Percentiles rank a stretch among this genome's conserved stretches.
These are phyloP conservation scores for Clausena lansium DNA, from an alignment of 345 rosid genomes.

Conservation along the genomic window DNA sequence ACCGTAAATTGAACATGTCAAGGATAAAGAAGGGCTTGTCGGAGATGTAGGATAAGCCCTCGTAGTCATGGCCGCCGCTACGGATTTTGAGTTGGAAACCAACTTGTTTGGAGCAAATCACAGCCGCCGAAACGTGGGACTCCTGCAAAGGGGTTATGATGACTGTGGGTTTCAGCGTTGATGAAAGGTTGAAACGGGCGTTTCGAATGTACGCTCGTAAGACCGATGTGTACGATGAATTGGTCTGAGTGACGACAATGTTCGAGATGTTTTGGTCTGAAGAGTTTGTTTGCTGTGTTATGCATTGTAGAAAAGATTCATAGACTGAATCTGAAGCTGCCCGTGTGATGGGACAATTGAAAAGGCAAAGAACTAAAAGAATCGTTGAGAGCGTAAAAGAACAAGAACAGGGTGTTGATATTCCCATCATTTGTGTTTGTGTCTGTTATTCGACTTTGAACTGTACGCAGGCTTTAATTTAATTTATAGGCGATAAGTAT, in stretches of 20 bases:
- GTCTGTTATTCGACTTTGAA: background rate
- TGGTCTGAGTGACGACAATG: conserved; percentile 34
- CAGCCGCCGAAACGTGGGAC: conserved; percentile 48
- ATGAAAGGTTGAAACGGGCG: conserved; percentile 46
- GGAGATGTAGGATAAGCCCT: conserved; percentile 52
- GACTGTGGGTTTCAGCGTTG: conserved; percentile 45
- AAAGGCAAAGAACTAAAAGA: conserved; percentile 15
- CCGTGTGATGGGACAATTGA: conserved; percentile 1
- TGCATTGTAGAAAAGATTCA: conserved; percentile 41
- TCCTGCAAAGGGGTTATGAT: conserved; percentile 36
- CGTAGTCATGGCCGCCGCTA: conserved; percentile 76
- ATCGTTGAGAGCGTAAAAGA: background rate
- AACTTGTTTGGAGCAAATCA: conserved; percentile 36
- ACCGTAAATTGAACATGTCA: conserved; percentile 49
- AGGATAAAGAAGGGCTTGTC: conserved; percentile 40
- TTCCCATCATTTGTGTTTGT: background rate
- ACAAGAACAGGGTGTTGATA: background rate
- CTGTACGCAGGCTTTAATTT: background rate
- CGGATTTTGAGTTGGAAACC: conserved; percentile 45
- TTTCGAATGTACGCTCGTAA: conserved; percentile 56
- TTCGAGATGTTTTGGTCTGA: conserved; percentile 21
- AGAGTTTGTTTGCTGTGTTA: conserved; percentile 29
- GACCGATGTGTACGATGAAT: conserved; percentile 39
- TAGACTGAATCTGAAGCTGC: conserved; percentile 27
- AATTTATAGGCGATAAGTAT: background rate